These are phyloP conservation scores for Pisolithus tinctorius DNA, from an alignment of 768 basidiomycete species.

Conservation along the genomic window DNA sequence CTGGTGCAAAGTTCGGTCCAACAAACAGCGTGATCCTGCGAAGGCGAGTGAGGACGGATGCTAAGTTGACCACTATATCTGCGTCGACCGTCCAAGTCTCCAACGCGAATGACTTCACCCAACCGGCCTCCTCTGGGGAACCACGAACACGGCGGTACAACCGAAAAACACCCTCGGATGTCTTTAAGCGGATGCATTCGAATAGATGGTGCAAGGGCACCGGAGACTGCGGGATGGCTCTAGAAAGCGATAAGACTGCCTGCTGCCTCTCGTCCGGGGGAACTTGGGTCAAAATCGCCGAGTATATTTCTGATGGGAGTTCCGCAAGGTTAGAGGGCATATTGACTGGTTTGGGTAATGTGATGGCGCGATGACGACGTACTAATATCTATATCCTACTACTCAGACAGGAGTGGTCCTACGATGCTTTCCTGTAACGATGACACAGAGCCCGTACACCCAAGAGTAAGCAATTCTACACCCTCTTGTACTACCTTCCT, in stretches of 20 bases:
- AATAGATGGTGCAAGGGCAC: constrained; percentile 57
- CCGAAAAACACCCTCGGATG: constrained; percentile 44
- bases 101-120: constrained; percentile 45
- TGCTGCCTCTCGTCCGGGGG: constrained; percentile 40
- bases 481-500: constrained; percentile 47
- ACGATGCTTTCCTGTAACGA: constrained; percentile 24
- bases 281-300: constrained; percentile 48
- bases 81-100: constrained; percentile 70
- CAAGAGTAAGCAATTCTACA: constrained; percentile 34
- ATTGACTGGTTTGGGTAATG: background rate
- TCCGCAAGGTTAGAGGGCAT: constrained; percentile 20
- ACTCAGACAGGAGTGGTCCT: constrained; percentile 15
- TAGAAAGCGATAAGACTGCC: constrained; percentile 51
- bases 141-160: constrained; percentile 52
- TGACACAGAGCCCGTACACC: constrained; percentile 22
- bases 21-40: constrained; percentile 53
- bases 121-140: constrained; percentile 23
- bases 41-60: constrained; percentile 49
- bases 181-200: constrained; percentile 44
- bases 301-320: constrained; percentile 65
- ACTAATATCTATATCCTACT: background rate
- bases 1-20: constrained; percentile 73
- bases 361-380: background rate
- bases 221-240: constrained; percentile 55
- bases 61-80: constrained; percentile 64